Evolutionary conservation across 148 eudicot species (phyloP).

Genomic region (Spergularia bocconei): DNA sequence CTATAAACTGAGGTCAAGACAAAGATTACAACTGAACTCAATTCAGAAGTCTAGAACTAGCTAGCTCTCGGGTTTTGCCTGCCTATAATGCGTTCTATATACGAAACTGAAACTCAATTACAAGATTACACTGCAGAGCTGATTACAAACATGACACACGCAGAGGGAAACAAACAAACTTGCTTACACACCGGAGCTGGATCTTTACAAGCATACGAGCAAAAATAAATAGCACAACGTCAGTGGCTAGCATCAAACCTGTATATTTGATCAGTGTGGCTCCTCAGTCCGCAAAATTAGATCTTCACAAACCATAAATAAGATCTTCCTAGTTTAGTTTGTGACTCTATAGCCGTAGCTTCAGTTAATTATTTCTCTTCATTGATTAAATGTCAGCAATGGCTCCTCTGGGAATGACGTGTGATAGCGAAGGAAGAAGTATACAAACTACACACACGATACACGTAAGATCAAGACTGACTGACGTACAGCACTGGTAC

Average conservation of each 20-base stretch:
- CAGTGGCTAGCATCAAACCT: not conserved
- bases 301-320: not conserved
- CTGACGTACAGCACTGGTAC: conserved; percentile 88
- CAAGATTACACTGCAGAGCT: not conserved
- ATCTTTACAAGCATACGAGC: conserved; percentile 10
- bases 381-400: conserved; percentile 1
- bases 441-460: conserved; percentile 1
- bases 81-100: not conserved
- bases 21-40: conserved; percentile 1
- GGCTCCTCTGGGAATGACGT: not conserved
- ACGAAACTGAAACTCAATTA: not conserved
- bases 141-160: not conserved
- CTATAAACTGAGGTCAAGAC: not conserved
- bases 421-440: conserved; percentile 9
- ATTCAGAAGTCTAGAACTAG: not conserved
- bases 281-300: not conserved
- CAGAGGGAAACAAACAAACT: not conserved
- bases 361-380: not conserved
- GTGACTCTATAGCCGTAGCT: not conserved
- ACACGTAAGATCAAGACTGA: conserved; percentile 46
- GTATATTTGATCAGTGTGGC: not conserved
- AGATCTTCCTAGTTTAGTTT: not conserved
- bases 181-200: not conserved
- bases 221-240: not conserved
- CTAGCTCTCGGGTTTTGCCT: not conserved